Conservation (phyloP, 805 yeast species). For the Saturnispora hagleri region DNA sequence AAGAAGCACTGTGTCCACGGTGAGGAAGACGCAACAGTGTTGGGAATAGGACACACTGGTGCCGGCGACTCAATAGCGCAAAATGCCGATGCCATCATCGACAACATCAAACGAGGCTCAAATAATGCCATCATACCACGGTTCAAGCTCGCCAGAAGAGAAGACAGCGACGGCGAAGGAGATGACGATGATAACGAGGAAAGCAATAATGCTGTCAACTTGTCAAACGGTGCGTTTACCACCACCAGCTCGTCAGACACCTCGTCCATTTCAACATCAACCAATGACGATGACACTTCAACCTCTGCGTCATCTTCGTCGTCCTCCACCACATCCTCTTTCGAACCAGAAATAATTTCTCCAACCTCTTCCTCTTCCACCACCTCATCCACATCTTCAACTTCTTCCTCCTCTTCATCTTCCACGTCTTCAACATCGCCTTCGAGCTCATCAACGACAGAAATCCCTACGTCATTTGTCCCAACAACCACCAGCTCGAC, state of each 20-base stretch:
- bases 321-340: conserved; percentile 1
- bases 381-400: conserved; percentile 9
- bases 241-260: background rate
- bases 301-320: conserved; percentile 13
- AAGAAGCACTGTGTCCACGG: background rate
- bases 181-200: background rate
- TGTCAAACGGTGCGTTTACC: background rate
- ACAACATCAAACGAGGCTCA: conserved; percentile 18
- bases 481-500: conserved; percentile 5
- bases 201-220: background rate
- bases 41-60: background rate
- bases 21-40: background rate
- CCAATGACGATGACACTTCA: background rate
- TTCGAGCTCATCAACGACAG: conserved; percentile 3
- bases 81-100: conserved; percentile 16
- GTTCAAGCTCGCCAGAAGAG: conserved; percentile 20
- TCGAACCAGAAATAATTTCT: background rate
- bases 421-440: conserved; percentile 6
- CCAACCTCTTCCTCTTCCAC: conserved; percentile 3
- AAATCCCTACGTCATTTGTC: background rate
- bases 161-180: conserved; percentile 4
- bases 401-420: background rate
- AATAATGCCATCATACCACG: conserved; percentile 24
- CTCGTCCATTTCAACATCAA: background rate
- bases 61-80: background rate